Conservation (phyloP, 2,329 filamentous ascomycete genomes). For the Epichloe amarillans region DNA sequence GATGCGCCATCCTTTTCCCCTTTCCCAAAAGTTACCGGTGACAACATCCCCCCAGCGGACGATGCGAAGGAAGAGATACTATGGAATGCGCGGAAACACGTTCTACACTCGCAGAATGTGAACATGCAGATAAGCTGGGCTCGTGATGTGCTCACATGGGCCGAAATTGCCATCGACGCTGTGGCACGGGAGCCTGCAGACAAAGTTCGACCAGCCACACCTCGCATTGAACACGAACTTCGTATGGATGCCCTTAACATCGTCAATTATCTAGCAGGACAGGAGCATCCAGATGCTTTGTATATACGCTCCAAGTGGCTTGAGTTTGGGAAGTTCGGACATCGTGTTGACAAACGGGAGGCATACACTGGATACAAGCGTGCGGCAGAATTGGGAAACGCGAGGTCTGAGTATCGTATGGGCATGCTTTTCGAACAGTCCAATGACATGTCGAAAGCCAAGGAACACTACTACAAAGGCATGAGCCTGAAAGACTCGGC, state of each 20-base stretch:
- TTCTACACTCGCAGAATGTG: conserved; percentile 86
- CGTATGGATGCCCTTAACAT: conserved; percentile 84
- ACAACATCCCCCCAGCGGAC: conserved; percentile 89
- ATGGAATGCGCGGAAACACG: conserved; percentile 69
- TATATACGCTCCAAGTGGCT: conserved; percentile 96
- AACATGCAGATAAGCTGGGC: conserved; percentile 97
- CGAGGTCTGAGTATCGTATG: conserved; percentile 86
- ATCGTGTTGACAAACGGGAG: conserved; percentile 84
- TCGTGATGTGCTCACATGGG: conserved; percentile 78
- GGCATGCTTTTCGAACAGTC: conserved; percentile 97
- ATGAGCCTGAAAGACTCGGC: conserved; percentile 75
- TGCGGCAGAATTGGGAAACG: conserved; percentile 76
- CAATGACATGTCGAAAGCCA: conserved; percentile 80
- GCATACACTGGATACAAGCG: conserved; percentile 77
- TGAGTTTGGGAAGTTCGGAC: conserved; percentile 93
- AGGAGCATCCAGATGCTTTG: conserved; percentile 83
- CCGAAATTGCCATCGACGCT: conserved; percentile 70
- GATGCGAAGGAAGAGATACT: conserved; percentile 87
- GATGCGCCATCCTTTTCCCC: conserved; percentile 71
- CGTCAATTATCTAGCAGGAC: conserved; percentile 75
- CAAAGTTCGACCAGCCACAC: conserved; percentile 56
- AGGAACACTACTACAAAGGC: conserved; percentile 79
- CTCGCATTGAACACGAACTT: conserved; percentile 77
- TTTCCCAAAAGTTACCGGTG: conserved; percentile 75
- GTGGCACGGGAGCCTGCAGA: conserved; percentile 48